A percentile compares a stretch with the other conserved stretches of the same genome.
These are phyloP conservation scores for Lichenothelia convexa DNA, from an alignment of 495 filamentous ascomycete genomes.

Conservation along the genomic window DNA sequence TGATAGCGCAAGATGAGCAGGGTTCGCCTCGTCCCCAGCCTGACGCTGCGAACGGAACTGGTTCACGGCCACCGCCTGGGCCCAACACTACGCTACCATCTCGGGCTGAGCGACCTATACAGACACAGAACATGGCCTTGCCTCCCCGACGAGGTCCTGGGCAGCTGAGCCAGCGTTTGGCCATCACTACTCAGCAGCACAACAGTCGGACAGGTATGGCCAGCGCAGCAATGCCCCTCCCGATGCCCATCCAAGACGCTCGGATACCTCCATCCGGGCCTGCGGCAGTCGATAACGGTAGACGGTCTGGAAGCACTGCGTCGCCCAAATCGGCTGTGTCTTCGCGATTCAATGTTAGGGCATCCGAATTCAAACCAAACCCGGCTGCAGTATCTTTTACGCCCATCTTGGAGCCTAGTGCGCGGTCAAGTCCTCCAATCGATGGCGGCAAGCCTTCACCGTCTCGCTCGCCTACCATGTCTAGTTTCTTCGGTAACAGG, in stretches of 20 bases:
- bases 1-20: conserved; percentile 2
- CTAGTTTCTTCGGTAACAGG: conserved; percentile 35
- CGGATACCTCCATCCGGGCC: conserved; percentile 32
- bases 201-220: too few relatives aligned
- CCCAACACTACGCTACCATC: not conserved
- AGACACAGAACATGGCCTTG: not conserved
- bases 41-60: conserved; percentile 12
- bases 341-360: conserved; percentile 63
- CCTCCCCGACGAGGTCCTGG: not conserved
- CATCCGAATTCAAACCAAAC: conserved; percentile 68
- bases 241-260: conserved; percentile 35
- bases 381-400: conserved; percentile 61
- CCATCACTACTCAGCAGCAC: conserved; percentile 36
- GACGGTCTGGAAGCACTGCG: too few relatives aligned
- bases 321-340: conserved; percentile 34
- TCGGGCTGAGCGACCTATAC: not conserved
- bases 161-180: conserved; percentile 25
- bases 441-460: conserved; percentile 38
- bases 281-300: conserved; percentile 23
- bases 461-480: conserved; percentile 7
- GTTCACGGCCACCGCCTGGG: too few relatives aligned
- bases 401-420: too few relatives aligned
- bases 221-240: conserved; percentile 35
- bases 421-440: conserved; percentile 34
- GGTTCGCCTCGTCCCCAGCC: not conserved